Percentiles rank a stretch among this genome's conserved stretches.
These are phyloP conservation scores for Neofusicoccum sp. DNA, from an alignment of 2,329 filamentous ascomycete species.

Conservation along the genomic window DNA sequence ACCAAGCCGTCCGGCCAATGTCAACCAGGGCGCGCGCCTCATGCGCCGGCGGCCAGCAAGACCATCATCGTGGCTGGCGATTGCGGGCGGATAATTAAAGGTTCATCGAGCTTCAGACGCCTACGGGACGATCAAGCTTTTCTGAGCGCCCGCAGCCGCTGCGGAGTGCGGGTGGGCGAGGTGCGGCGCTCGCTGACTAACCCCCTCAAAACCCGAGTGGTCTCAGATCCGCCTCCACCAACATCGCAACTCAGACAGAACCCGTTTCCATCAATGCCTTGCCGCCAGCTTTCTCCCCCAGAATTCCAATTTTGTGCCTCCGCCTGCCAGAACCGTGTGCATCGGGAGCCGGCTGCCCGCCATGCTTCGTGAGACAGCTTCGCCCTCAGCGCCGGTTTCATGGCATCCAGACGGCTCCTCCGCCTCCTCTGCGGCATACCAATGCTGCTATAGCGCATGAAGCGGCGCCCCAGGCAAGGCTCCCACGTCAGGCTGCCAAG, in stretches of 20 bases:
- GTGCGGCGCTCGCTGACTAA: slow-evolving; percentile 12
- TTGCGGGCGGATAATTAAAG: slow-evolving; percentile 14
- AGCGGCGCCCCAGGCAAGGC: not conserved
- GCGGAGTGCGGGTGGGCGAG: not conserved
- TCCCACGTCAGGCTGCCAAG: slow-evolving; percentile 31
- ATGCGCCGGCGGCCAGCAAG: not conserved
- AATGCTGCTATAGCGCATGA: slow-evolving; percentile 23
- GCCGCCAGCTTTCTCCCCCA: slow-evolving; percentile 29
- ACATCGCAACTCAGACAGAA: slow-evolving; percentile 31
- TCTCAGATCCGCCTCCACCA: slow-evolving; percentile 27
- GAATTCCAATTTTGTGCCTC: slow-evolving; percentile 3
- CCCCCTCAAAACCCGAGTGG: slow-evolving; percentile 22
- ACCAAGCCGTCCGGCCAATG: not conserved
- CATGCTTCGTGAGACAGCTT: slow-evolving; percentile 36
- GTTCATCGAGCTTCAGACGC: not conserved
- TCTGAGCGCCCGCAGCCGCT: not conserved
- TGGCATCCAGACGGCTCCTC: slow-evolving; percentile 25
- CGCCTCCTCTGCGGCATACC: slow-evolving; percentile 32
- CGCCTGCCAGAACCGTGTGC: not conserved
- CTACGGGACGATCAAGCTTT: slow-evolving; percentile 13
- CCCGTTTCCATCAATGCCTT: slow-evolving; percentile 30
- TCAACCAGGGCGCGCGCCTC: not conserved
- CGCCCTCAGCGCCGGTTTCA: slow-evolving; percentile 42
- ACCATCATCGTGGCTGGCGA: slow-evolving; percentile 1
- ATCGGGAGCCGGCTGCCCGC: not conserved